Evolutionary conservation across 192 early-diverging fungal species (phyloP).

Genomic region (Coemansia javaensis): DNA sequence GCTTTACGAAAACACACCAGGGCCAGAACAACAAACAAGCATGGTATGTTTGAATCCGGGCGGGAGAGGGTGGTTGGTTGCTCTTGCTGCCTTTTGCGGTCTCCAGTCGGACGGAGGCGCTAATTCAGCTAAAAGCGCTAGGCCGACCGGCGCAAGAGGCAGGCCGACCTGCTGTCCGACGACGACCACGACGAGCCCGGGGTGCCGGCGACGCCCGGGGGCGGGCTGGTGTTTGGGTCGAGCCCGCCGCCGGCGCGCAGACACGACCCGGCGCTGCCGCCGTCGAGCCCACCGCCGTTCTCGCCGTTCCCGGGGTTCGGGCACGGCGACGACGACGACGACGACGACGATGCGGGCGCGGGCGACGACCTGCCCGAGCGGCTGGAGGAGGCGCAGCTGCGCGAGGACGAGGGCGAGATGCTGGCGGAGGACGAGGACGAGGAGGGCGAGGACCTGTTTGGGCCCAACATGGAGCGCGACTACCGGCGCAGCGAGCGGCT

Average conservation of each 20-base stretch:
- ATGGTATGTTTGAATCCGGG: too few relatives aligned
- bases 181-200: constrained; percentile 14
- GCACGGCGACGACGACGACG: constrained; percentile 8
- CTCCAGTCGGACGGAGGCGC: too few relatives aligned
- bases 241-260: constrained; percentile 30
- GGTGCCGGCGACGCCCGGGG: constrained; percentile 41
- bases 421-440: constrained; percentile 59
- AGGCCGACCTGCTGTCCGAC: constrained; percentile 34
- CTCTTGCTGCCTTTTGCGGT: too few relatives aligned
- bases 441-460: constrained; percentile 91
- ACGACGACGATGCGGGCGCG: constrained; percentile 2
- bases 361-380: constrained; percentile 24
- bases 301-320: constrained; percentile 26
- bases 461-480: constrained; percentile 78
- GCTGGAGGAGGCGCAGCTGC: constrained; percentile 18
- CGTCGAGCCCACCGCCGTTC: constrained; percentile 43
- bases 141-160: constrained; percentile 40
- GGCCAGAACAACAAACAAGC: too few relatives aligned
- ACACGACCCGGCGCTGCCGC: constrained; percentile 23
- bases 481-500: constrained; percentile 66
- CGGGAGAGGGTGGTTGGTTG: too few relatives aligned
- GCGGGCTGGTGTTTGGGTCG: constrained; percentile 40
- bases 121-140: too few relatives aligned
- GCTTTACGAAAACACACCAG: too few relatives aligned
- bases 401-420: constrained; percentile 43